Evolutionary conservation across 2,329 filamentous ascomycete genomes (phyloP), one percentile per base, ranked within the genome.

Genomic region (Biscogniauxia mediterranea): DNA sequence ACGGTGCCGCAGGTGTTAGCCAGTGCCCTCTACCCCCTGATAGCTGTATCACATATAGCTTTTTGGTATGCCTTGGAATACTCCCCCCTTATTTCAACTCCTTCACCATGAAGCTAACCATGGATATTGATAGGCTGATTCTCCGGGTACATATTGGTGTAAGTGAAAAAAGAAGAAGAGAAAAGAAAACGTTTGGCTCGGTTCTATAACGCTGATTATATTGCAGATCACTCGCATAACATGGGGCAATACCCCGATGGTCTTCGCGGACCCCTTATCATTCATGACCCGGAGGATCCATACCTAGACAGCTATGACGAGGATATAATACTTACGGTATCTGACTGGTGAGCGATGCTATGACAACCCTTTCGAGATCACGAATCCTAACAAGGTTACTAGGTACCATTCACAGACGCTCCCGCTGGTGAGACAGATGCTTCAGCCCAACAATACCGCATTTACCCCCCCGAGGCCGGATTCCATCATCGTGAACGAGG

Each of bases 241-340:
- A 81, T 82, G 75, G 85, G 82, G 1, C 86, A 89, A 68, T 90
- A 89, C 66, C 85, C 87, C 0, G 87, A 90, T 70, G 87, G 87
- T n/a, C 78, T 89, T 52, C 84, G 87, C 19, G 86, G 85, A 1
- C 76, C 85, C 0, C 68, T 90, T 51, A 84, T 89, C 59, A 79
- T 89, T 13, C 81, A 86, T 56, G 86, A 89, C 66, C 80, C 80
- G 0, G 71, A 80, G 0, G 78, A 83, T 26, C 85, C 85, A 1
- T 86, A 84, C 68, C 69, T 74, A 9, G 76, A 76, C 54, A 68
- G 81, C 26, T 86, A 84, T 61, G 85, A 88, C 52, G 81, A 86
- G 54, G 85, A 89, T 70, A 71, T 85, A 19, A 76, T 85, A 1
- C 64, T 89, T n/a, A 83, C 82, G 0, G 68, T 88, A 28, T 80